Base-by-base conservation (phyloP, 139 green algal species). In the Monoraphidium neglectum region DNA sequence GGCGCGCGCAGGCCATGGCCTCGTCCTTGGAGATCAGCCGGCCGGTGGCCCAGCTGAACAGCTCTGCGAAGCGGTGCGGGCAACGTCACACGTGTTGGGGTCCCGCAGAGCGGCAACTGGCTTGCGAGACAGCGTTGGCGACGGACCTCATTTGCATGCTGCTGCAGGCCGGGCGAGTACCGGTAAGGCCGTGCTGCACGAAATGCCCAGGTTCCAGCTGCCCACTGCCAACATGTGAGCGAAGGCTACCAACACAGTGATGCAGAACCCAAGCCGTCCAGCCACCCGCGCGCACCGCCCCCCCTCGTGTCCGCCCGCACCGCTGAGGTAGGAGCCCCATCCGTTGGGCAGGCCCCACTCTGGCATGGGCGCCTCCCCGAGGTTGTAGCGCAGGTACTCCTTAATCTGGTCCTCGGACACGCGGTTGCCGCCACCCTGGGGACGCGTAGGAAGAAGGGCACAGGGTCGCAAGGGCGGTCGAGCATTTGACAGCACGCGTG, bases 321-420 rank as follows among this genome's bases (percentile, higher is more conserved):
- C 67, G 74, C 83, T 72, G 2, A 95, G 62, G 77, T 96, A 97
- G 2, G 77, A 67, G 21, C 87, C 86, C 92, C 92, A 96, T 53
- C 92, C 90, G 5, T 79, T 49, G 4, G 83, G 84, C 43, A 97
- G 76, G 32, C 93, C 92, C 92, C 93, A 96, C 10, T 86, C 66
- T 0, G 92, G 92, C 32, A 88, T 80, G 3, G 92, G 90, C 6
- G 88, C 56, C 57, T 81, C 89, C 0, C 91, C 93, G 70, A 97
- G 82, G 26, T 86, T 87, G 16, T 72, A 76, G 24, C 83, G 79
- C 23, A 97, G 79, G 84, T 96, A 97, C 2, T 78, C 59, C 74
- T 93, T 95, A 74, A 95, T 96, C 80, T 95, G 87, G 46, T 91
- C 84, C 67, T 90, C 82, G 30, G 84, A 89, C 36, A 97, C 90